Conservation (phyloP, 306 rosid genomes). For the Prunus persica region Prunus_persica_NCBIv2 NC_034010.1:23624001-23624500, state of each 20-base stretch:
- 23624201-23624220: constrained; percentile 87
- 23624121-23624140: neutral
- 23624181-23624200: constrained; percentile 70
- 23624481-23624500: neutral
- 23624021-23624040: constrained; percentile 60
- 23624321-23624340: neutral
- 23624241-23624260: constrained; percentile 88
- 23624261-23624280: constrained; percentile 23
- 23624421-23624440: constrained; percentile 58
- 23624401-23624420: constrained; percentile 70
- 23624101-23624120: neutral
- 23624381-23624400: constrained; percentile 78
- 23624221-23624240: constrained; percentile 84
- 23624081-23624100: neutral
- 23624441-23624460: neutral
- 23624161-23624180: constrained; percentile 2
- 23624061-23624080: neutral
- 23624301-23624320: neutral
- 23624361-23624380: neutral
- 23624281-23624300: neutral
- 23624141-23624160: neutral
- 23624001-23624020: constrained; percentile 65
- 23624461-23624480: neutral
- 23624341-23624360: neutral
- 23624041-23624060: neutral